Evolutionary conservation across 805 yeast species (phyloP).

Genomic region (Clavispora vitiphila): DNA sequence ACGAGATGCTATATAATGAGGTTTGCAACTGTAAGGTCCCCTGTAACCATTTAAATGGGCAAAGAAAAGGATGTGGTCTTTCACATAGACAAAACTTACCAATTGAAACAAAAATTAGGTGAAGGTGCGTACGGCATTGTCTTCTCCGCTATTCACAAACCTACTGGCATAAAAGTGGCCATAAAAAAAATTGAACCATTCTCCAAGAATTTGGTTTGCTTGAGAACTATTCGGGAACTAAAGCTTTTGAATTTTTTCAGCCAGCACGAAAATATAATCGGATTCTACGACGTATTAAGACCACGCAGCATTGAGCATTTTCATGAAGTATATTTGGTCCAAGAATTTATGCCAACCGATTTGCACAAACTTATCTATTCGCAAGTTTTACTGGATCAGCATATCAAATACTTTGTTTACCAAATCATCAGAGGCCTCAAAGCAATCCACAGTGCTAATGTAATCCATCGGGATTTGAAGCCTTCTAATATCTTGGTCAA

Average conservation of each 20-base stretch:
- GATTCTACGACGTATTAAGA: conserved; percentile 60
- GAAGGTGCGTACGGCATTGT: conserved; percentile 84
- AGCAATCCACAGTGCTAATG: conserved; percentile 66
- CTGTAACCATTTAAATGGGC: not conserved
- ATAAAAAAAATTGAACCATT: conserved; percentile 75
- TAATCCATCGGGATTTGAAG: conserved; percentile 72
- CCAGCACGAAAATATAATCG: conserved; percentile 67
- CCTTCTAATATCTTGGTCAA: conserved; percentile 68
- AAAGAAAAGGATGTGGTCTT: conserved; percentile 32
- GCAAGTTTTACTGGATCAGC: conserved; percentile 57
- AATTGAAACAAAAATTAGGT: conserved; percentile 58
- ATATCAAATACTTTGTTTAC: conserved; percentile 64
- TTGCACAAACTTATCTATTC: conserved; percentile 57
- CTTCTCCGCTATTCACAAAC: conserved; percentile 60
- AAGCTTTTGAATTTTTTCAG: conserved; percentile 59
- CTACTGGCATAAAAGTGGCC: conserved; percentile 61
- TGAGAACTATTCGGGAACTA: conserved; percentile 68
- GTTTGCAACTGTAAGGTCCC: not conserved
- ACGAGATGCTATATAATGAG: not conserved
- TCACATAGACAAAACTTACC: conserved; percentile 59
- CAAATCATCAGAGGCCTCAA: conserved; percentile 69
- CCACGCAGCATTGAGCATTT: conserved; percentile 56
- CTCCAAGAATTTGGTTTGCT: conserved; percentile 56
- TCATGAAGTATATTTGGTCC: conserved; percentile 69
- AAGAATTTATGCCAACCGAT: conserved; percentile 76